A percentile compares a stretch with the other conserved stretches of the same genome.
phyloP scores from a whole-genome alignment of 2,329 filamentous ascomycete species.

The Pyrenophora teres region DNA sequence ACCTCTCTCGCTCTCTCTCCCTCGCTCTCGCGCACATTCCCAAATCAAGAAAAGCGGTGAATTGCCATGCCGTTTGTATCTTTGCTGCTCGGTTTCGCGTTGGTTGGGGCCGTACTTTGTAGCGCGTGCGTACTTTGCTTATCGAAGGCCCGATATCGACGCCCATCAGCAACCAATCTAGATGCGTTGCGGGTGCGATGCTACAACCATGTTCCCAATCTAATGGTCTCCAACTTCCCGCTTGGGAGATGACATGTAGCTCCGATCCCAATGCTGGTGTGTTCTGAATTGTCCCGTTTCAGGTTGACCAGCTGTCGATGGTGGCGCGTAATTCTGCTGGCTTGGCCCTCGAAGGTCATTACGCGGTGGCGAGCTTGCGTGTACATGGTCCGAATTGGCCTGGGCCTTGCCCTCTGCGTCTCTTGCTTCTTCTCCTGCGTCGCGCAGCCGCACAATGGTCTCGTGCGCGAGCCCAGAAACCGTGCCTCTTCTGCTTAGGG shows the following conservation, averaged over 20 bases:
- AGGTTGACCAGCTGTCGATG: slow-evolving; percentile 36
- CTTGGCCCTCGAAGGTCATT: slow-evolving; percentile 29
- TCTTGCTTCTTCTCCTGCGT: slow-evolving; percentile 32
- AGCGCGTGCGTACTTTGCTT: slow-evolving; percentile 10
- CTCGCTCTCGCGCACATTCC: too few species aligned
- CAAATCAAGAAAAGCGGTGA: slow-evolving; percentile 1
- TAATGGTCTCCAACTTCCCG: slow-evolving; percentile 45
- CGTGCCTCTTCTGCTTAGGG: slow-evolving; percentile 42
- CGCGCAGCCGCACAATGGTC: slow-evolving; percentile 29
- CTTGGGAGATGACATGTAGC: slow-evolving; percentile 44
- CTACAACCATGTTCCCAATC: slow-evolving; percentile 31
- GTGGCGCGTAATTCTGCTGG: slow-evolving; percentile 32
- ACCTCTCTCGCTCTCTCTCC: too few species aligned
- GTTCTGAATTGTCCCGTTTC: slow-evolving; percentile 41
- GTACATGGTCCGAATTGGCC: slow-evolving; percentile 26
- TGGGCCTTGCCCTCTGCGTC: slow-evolving; percentile 28
- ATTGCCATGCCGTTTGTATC: slow-evolving; percentile 1
- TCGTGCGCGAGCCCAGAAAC: slow-evolving; percentile 42
- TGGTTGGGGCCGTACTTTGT: slow-evolving; percentile 5
- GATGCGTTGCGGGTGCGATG: slow-evolving; percentile 21
- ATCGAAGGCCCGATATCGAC: slow-evolving; percentile 15
- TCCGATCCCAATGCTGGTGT: slow-evolving; percentile 41
- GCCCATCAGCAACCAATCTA: slow-evolving; percentile 11
- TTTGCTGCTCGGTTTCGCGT: slow-evolving; percentile 11
- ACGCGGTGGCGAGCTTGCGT: slow-evolving; percentile 28